These are phyloP conservation scores for Pleurotus tuber-regium DNA, from an alignment of 768 basidiomycete species.

Conservation along the genomic window DNA sequence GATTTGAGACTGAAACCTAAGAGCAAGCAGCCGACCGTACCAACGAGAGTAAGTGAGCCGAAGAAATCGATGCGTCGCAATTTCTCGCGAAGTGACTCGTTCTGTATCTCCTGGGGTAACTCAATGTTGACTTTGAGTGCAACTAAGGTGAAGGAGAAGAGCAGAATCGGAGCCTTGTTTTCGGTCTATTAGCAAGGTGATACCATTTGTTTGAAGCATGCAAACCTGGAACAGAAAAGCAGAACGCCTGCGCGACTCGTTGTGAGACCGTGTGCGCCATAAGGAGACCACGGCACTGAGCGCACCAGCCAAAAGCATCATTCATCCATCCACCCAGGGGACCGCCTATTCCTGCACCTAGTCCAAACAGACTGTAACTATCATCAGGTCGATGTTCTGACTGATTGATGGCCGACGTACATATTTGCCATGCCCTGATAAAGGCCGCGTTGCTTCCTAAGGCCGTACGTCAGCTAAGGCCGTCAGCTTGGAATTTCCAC, in stretches of 20 bases:
- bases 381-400: not conserved
- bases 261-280: conserved; percentile 2
- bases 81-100: conserved; percentile 58
- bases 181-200: conserved; percentile 13
- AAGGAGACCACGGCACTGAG: conserved; percentile 7
- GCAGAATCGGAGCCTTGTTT: conserved; percentile 69
- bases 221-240: conserved; percentile 86
- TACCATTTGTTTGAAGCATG: conserved; percentile 15
- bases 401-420: conserved; percentile 40
- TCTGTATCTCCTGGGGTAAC: conserved; percentile 64
- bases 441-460: conserved; percentile 79
- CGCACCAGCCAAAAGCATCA: conserved; percentile 83
- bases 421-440: conserved; percentile 93
- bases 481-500: conserved; percentile 22
- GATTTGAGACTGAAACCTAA: conserved; percentile 77
- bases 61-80: conserved; percentile 80
- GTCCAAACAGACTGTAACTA: conserved; percentile 70
- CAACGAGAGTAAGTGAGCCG: conserved; percentile 79
- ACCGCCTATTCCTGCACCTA: conserved; percentile 79
- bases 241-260: conserved; percentile 54
- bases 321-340: conserved; percentile 84
- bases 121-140: conserved; percentile 75
- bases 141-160: conserved; percentile 70
- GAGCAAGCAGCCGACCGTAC: conserved; percentile 65
- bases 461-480: not conserved